Percentiles rank a stretch among this genome's conserved stretches.
These are phyloP conservation scores for Fusarium sp. DNA, from an alignment of 2,329 filamentous ascomycete genomes.

Conservation along the genomic window DNA sequence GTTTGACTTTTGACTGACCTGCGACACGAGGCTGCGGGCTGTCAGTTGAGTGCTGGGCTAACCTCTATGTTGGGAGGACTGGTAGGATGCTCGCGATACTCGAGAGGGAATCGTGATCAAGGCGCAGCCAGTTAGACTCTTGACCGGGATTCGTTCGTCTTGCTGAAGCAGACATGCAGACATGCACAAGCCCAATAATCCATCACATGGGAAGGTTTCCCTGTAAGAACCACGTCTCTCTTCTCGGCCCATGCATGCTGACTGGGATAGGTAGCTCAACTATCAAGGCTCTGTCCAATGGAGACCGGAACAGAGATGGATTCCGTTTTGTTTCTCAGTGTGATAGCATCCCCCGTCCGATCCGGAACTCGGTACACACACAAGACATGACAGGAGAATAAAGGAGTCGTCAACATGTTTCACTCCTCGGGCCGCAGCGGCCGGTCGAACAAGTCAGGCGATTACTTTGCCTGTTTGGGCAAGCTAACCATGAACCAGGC, in stretches of 20 bases:
- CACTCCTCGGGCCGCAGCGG: constrained; percentile 24
- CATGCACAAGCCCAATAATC: background rate
- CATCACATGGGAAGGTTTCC: background rate
- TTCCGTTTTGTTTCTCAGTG: background rate
- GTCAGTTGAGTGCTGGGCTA: background rate
- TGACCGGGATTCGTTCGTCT: too few species aligned
- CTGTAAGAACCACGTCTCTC: background rate
- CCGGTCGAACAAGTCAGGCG: constrained; percentile 8
- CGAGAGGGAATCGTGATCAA: background rate
- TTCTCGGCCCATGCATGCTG: background rate
- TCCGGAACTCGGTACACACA: constrained; percentile 1
- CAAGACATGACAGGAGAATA: background rate
- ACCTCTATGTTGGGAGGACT: background rate
- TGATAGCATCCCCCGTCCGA: background rate
- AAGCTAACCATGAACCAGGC: background rate
- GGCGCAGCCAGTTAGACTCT: background rate
- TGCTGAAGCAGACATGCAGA: background rate
- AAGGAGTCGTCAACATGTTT: constrained; percentile 15
- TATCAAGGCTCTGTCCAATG: background rate
- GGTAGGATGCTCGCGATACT: background rate
- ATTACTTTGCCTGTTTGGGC: constrained; percentile 1
- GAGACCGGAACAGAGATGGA: background rate
- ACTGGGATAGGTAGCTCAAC: too few species aligned
- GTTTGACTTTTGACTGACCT: background rate
- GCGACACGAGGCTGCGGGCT: background rate